Evolutionary conservation across 23 red algal species (phyloP), one percentile per base, ranked within the genome.

Genomic region (Chondrus crispus): DNA sequence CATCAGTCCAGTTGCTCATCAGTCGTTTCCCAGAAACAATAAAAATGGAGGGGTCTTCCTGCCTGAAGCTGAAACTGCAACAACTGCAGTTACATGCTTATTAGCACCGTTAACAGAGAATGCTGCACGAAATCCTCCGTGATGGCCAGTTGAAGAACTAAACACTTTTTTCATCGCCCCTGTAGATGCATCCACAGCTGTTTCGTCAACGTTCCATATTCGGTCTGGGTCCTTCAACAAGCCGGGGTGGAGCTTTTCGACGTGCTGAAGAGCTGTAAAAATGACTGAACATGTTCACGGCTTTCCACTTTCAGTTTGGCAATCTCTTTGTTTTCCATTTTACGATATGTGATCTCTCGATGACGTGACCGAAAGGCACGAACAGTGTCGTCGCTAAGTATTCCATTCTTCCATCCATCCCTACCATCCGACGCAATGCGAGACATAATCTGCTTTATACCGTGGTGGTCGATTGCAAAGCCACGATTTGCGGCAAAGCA

Each of bases 171-270:
- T 36, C 22, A 40, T 48, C 55, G 28, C 63, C n/a, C 51, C 32
- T n/a, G 58, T 62, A 19, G 46, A 62, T 32, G 52, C 49, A 32
- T 84, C 44, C 22, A 84, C 38, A 39, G 79, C 50, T 14, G 79
- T 84, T 60, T 84, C 79, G 2, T 84, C 79, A 30, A 84, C 29
- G 38, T 84, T 84, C 79, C 79, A 84, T 48, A 84, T 22, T 22
- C 79, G 48, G 35, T 22, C 41, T 40, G 48, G 79, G 79, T 84
- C 36, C 14, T 40, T 32, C 24, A 84, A 60, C 20, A 84, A 33
- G 54, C 38, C 50, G 13, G 79, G 46, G 41, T 84, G n/a, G n/a
- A n/a, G n/a, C n/a, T n/a, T n/a, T n/a, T n/a, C n/a, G n/a, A n/a
- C n/a, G n/a, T n/a, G n/a, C n/a, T n/a, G n/a, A n/a, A n/a, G n/a